Percentiles rank a stretch among this genome's conserved stretches.
phyloP scores from a whole-genome alignment of 108 stramenopile species.

The Cyclotella distinguenda region DNA sequence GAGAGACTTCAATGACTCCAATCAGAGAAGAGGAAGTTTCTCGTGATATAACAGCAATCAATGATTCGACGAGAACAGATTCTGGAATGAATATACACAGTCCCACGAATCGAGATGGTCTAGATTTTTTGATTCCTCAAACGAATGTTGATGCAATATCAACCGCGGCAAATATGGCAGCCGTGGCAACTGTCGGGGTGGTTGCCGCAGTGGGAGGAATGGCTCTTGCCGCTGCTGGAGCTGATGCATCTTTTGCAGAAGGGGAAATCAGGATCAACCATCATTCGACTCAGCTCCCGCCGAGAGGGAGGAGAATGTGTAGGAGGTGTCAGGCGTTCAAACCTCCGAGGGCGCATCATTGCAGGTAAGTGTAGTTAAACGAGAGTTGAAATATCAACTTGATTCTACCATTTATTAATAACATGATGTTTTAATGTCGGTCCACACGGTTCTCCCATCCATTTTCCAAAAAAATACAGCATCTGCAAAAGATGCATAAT shows the following conservation, averaged over 20 bases:
- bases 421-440: no score
- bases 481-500: constrained; percentile 90
- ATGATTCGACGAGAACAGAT: no score
- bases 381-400: no score
- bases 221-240: neutral
- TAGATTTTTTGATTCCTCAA: no score
- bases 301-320: constrained; percentile 62
- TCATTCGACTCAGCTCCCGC: constrained; percentile 13
- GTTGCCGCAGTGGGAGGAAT: neutral
- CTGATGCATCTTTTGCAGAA: constrained; percentile 9
- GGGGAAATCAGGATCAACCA: constrained; percentile 3
- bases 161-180: neutral
- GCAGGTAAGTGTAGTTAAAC: constrained; percentile 46
- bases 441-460: neutral
- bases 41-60: no score
- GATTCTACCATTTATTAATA: no score
- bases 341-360: constrained; percentile 86
- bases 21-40: no score
- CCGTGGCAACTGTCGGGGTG: neutral
- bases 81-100: no score
- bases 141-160: neutral
- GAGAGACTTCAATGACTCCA: constrained; percentile 4
- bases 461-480: constrained; percentile 17
- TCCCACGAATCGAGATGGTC: no score
- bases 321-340: constrained; percentile 86